Evolutionary conservation across 768 basidiomycete genomes (phyloP).

Genomic region (Vararia minispora): DNA sequence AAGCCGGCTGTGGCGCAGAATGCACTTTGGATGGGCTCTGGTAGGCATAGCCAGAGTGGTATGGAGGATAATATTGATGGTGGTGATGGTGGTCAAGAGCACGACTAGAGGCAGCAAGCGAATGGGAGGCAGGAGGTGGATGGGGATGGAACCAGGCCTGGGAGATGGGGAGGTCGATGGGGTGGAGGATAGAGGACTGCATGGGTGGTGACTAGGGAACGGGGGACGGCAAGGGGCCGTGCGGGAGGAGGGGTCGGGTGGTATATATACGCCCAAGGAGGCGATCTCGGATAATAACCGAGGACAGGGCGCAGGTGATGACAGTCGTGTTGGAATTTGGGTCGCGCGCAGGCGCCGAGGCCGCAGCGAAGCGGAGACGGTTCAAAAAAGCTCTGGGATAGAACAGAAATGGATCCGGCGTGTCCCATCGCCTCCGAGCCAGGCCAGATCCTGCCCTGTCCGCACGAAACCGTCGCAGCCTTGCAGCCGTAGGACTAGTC

Average conservation of each 20-base stretch:
- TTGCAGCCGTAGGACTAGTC: too few species aligned
- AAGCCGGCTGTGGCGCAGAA: neutral
- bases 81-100: neutral
- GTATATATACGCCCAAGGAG: too few species aligned
- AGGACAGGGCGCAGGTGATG: conserved; percentile 9
- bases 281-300: too few species aligned
- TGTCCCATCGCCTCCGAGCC: too few species aligned
- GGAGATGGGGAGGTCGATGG: conserved; percentile 14
- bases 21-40: conserved; percentile 1
- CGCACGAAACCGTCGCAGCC: too few species aligned
- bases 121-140: conserved; percentile 4
- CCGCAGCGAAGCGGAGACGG: too few species aligned
- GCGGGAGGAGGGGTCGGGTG: conserved; percentile 9
- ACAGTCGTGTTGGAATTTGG: too few species aligned
- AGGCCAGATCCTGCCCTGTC: too few species aligned
- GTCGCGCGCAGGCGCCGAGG: too few species aligned
- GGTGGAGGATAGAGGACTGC: conserved; percentile 12
- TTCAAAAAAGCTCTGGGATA: too few species aligned
- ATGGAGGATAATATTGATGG: conserved; percentile 1
- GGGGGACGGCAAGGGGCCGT: conserved; percentile 6
- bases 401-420: too few species aligned
- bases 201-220: conserved; percentile 15
- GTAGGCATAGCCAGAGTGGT: neutral
- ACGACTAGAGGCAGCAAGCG: conserved; percentile 4
- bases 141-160: conserved; percentile 5